Evolutionary conservation across 2,329 filamentous ascomycete genomes (phyloP), one percentile per base, ranked within the genome.

Genomic region (Stachybotrys elegans): DNA sequence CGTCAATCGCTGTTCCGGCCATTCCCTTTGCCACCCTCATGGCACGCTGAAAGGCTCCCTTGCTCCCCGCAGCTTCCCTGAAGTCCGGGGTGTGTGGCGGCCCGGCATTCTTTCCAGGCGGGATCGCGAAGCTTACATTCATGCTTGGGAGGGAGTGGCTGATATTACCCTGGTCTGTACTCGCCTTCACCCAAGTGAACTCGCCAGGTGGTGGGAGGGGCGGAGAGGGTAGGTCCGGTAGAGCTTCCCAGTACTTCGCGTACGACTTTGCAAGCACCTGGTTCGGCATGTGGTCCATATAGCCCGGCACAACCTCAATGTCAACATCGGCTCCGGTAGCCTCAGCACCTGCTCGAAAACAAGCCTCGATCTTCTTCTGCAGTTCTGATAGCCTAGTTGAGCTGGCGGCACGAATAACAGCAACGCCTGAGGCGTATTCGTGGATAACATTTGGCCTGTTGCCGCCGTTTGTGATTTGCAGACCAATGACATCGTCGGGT

Each of bases 91-190:
- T 54, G 31, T 58, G 56, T 16, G 52, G 52, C 8, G 45, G 51
- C 4, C 51, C 52, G 6, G 29, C 35, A 2, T 44, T 41, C 8
- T 34, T 31, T 6, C 52, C 69, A 3, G 74, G 67, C 14, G 61
- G 62, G 47, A 80, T 78, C 16, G 68, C 66, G 53, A 81, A 81
- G 6, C 72, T 71, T 2, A 69, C 64, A 45, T 68, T 75, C 35
- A 82, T 57, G 42, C 72, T 76, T 35, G 78, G 79, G 63, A 80
- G 68, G 1, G 66, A 72, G 52, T 81, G 74, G 51, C 73, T 79
- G 44, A 82, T 58, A 49, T 82, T 71, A 0, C 78, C 79, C 58
- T 80, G 76, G 55, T 82, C 78, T 0, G 76, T 79, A 50, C 73
- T 78, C 4, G 77, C 76, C 53, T 65, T 70, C 14, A 70, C 72